phyloP scores from a whole-genome alignment of 2,329 filamentous ascomycete species.

The Bipolaris sorokiniana region DNA sequence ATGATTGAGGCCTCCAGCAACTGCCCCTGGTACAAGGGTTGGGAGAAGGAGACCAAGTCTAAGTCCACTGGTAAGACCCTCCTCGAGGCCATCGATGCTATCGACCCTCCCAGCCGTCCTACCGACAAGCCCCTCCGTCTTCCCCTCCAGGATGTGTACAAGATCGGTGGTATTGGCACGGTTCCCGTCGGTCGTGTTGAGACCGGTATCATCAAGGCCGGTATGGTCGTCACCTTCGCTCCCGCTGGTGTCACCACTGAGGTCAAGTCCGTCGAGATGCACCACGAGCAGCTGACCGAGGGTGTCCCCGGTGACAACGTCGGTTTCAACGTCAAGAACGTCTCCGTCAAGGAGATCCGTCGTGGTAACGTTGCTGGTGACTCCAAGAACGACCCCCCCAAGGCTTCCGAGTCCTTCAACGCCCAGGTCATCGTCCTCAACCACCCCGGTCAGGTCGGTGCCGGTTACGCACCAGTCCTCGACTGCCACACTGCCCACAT shows the following conservation, averaged over 20 bases:
- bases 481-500: conserved; percentile 99
- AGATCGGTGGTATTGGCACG: conserved; percentile 99
- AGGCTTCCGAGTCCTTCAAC: conserved; percentile 91
- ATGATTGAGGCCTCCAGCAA: conserved; percentile 90
- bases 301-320: conserved; percentile 99
- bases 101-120: conserved; percentile 90
- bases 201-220: conserved; percentile 88
- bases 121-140: conserved; percentile 99
- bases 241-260: conserved; percentile 99
- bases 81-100: conserved; percentile 97
- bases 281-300: conserved; percentile 97
- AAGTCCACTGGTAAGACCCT: conserved; percentile 96
- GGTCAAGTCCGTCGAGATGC: conserved; percentile 99
- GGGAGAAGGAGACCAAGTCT: conserved; percentile 97
- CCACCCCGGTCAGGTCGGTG: conserved; percentile 99
- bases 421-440: conserved; percentile 99
- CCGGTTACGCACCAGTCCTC: conserved; percentile 97
- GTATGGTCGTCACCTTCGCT: conserved; percentile 97
- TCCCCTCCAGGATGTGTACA: conserved; percentile 99
- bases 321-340: conserved; percentile 99
- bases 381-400: conserved; percentile 99
- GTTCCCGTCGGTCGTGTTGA: conserved; percentile 99
- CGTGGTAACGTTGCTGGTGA: conserved; percentile 99
- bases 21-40: conserved; percentile 99
- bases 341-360: conserved; percentile 99